Evolutionary conservation across 2,329 filamentous ascomycete genomes (phyloP).

Genomic region (Pseudogymnoascus sp.): DNA sequence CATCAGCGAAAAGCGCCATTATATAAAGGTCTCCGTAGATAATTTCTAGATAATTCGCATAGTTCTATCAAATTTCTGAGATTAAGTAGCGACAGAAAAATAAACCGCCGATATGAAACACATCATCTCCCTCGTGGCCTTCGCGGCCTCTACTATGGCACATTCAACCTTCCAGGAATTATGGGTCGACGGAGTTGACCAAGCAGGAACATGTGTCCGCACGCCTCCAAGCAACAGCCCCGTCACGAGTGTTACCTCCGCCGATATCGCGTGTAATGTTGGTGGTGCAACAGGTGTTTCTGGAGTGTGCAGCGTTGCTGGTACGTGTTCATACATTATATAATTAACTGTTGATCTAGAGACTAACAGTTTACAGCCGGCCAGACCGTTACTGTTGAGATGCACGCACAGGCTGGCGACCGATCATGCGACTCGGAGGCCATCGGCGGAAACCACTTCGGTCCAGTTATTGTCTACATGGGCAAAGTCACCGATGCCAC

Average conservation of each 20-base stretch:
- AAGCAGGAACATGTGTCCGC: conserved; percentile 42
- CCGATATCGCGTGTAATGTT: conserved; percentile 41
- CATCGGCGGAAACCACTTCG: conserved; percentile 40
- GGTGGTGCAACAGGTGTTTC: conserved; percentile 31
- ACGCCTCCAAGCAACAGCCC: conserved; percentile 44
- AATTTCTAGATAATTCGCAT: neutral
- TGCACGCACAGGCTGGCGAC: conserved; percentile 46
- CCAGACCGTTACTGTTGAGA: conserved; percentile 40
- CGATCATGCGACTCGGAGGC: conserved; percentile 41
- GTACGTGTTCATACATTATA: conserved; percentile 16
- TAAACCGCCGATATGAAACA: neutral
- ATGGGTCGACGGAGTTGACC: conserved; percentile 41
- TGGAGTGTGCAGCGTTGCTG: conserved; percentile 21
- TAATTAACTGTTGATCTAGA: conserved; percentile 34
- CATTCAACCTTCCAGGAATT: conserved; percentile 41
- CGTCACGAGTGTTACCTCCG: conserved; percentile 40
- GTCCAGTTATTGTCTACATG: conserved; percentile 37
- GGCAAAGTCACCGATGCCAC: conserved; percentile 42
- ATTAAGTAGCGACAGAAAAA: neutral
- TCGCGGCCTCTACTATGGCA: conserved; percentile 29
- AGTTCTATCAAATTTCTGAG: neutral
- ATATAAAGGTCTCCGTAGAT: neutral
- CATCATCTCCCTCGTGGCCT: neutral
- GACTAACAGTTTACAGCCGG: conserved; percentile 43
- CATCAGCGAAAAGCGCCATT: neutral